phyloP scores from a whole-genome alignment of 1,284 basidiomycete genomes.

The Takashimella koratensis region DNA sequence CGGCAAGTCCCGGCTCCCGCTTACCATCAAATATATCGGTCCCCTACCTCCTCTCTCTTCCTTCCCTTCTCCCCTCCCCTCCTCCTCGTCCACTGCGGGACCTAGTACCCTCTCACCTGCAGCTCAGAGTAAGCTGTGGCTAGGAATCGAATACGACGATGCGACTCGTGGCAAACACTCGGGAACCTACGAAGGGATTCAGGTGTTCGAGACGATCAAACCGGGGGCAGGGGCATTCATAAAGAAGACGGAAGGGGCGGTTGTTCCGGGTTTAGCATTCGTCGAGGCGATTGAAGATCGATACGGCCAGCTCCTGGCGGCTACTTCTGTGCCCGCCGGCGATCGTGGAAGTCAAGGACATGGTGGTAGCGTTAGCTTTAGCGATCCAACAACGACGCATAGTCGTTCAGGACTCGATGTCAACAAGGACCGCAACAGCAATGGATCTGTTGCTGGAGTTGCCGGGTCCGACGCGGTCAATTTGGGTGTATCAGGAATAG shows the following conservation, averaged over 20 bases:
- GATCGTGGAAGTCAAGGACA: background rate
- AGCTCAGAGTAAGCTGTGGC: conserved; percentile 56
- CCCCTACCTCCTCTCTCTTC: conserved; percentile 21
- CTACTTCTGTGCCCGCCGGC: conserved; percentile 11
- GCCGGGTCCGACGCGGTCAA: background rate
- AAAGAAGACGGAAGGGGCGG: conserved; percentile 10
- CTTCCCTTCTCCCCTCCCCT: conserved; percentile 6
- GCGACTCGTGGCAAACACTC: conserved; percentile 77
- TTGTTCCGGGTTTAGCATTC: conserved; percentile 63
- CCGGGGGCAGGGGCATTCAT: conserved; percentile 45
- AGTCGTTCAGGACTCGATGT: no score
- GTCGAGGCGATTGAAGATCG: conserved; percentile 68
- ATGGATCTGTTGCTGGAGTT: no score
- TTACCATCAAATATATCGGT: conserved; percentile 43
- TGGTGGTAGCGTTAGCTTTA: background rate
- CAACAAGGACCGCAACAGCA: no score
- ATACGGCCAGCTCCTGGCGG: conserved; percentile 52
- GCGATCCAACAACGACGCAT: no score
- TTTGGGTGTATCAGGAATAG: conserved; percentile 53
- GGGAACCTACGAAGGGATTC: conserved; percentile 69
- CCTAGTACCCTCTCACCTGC: background rate
- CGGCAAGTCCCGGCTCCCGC: conserved; percentile 26
- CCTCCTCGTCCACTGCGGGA: background rate
- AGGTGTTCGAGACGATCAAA: conserved; percentile 61
- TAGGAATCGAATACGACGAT: conserved; percentile 95